Conservation (phyloP, 208 protist species). For the Trypanosoma rangeli region DNA sequence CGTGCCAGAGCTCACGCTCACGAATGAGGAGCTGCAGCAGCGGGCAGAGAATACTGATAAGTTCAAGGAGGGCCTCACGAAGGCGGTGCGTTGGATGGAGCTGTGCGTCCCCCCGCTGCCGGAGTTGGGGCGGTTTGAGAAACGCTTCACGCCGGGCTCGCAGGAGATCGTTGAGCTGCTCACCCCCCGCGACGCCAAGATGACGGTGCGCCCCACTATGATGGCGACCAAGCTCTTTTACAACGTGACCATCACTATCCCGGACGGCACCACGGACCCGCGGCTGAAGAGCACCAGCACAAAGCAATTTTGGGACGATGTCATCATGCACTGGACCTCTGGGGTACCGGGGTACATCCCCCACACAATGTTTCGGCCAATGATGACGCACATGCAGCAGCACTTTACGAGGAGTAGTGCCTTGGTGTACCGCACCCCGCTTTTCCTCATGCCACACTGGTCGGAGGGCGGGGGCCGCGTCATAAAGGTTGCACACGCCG, state of each 20-base stretch:
- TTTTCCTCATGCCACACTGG: conserved; percentile 91
- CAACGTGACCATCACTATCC: conserved; percentile 89
- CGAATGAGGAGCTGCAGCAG: conserved; percentile 83
- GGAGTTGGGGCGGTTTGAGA: conserved; percentile 81
- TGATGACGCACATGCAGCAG: conserved; percentile 92
- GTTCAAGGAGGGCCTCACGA: conserved; percentile 59
- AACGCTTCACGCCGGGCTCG: conserved; percentile 89
- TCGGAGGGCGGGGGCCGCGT: conserved; percentile 81
- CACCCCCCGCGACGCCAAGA: conserved; percentile 86
- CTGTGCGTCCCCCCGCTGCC: conserved; percentile 88
- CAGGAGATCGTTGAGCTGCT: conserved; percentile 91
- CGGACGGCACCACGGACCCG: conserved; percentile 75
- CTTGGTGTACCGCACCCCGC: conserved; percentile 80
- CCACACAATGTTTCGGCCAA: conserved; percentile 90
- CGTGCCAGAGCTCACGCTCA: conserved; percentile 81
- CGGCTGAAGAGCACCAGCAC: conserved; percentile 82
- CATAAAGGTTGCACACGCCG: conserved; percentile 86
- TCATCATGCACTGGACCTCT: conserved; percentile 87
- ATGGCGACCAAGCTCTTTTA: conserved; percentile 93
- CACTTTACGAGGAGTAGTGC: conserved; percentile 79
- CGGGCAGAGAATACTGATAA: conserved; percentile 77
- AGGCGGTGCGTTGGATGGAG: conserved; percentile 87
- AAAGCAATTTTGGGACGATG: conserved; percentile 92
- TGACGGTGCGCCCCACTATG: conserved; percentile 91
- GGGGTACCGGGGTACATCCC: conserved; percentile 88